phyloP scores from a whole-genome alignment of 2,329 filamentous ascomycete genomes.

The Chaetomiaceae sp. region DNA sequence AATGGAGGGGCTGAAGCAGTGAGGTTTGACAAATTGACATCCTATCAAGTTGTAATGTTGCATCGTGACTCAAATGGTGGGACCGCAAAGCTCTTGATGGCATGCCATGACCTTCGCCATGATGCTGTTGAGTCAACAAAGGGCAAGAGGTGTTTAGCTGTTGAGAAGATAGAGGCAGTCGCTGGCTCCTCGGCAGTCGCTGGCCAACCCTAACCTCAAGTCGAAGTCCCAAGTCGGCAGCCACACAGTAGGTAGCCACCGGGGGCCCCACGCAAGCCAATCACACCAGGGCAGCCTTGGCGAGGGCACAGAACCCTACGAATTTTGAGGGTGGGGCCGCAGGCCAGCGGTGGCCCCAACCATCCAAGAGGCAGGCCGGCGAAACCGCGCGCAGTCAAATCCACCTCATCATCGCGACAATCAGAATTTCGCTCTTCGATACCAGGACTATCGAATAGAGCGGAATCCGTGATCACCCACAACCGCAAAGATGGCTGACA shows the following conservation, averaged over 20 bases:
- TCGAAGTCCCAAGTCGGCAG: no score
- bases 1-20: not conserved
- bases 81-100: no score
- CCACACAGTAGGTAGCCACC: slow-evolving; percentile 15
- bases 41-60: not conserved
- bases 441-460: slow-evolving; percentile 34
- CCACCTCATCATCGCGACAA: slow-evolving; percentile 26
- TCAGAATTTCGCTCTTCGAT: slow-evolving; percentile 29
- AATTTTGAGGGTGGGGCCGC: slow-evolving; percentile 24
- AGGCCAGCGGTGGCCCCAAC: slow-evolving; percentile 11
- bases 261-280: slow-evolving; percentile 16
- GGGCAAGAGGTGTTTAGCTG: no score
- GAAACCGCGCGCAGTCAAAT: slow-evolving; percentile 22
- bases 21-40: not conserved
- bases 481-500: slow-evolving; percentile 70
- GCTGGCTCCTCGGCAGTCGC: no score
- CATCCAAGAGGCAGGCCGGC: slow-evolving; percentile 16
- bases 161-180: no score
- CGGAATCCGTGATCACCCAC: slow-evolving; percentile 28
- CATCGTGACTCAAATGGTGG: no score
- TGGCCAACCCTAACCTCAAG: no score
- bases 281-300: slow-evolving; percentile 10
- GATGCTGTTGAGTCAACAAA: no score
- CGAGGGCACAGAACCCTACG: slow-evolving; percentile 27
- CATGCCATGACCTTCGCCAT: no score